Conservation (phyloP, 495 filamentous ascomycete genomes). For the Podospora pseudocomata region DNA sequence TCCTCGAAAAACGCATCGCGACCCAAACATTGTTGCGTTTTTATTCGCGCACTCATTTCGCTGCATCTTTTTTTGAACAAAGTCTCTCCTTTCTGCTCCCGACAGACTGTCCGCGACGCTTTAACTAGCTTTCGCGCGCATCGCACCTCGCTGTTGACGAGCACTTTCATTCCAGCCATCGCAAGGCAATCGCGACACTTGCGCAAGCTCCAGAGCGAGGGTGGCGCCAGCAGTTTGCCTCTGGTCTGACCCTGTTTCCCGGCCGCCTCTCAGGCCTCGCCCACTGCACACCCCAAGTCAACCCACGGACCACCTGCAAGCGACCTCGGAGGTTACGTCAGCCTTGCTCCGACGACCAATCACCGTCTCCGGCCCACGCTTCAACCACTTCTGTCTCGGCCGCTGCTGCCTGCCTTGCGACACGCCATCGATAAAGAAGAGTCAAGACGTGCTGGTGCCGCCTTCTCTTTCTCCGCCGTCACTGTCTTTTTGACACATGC, state of each 20-base stretch:
- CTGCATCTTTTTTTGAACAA: not conserved
- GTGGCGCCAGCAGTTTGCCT: constrained; percentile 22
- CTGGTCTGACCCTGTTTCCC: constrained; percentile 15
- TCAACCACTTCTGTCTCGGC: constrained; percentile 10
- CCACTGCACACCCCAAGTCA: constrained; percentile 15
- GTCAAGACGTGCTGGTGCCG: constrained; percentile 18
- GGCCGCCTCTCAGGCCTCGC: constrained; percentile 1
- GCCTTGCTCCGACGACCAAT: constrained; percentile 30
- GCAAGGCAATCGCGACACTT: constrained; percentile 17
- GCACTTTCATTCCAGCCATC: not conserved
- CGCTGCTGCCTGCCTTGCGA: constrained; percentile 28
- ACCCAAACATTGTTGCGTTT: constrained; percentile 19
- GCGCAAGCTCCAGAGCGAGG: constrained; percentile 8
- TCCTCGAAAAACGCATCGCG: constrained; percentile 24
- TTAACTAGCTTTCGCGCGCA: constrained; percentile 39
- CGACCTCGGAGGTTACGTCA: constrained; percentile 37
- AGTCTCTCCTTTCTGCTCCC: not conserved
- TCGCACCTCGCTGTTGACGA: constrained; percentile 16
- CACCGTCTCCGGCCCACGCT: not conserved
- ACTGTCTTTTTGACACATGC: constrained; percentile 11
- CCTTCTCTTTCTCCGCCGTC: constrained; percentile 21
- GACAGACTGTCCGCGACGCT: constrained; percentile 30
- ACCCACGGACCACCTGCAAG: constrained; percentile 30
- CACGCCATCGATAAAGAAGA: constrained; percentile 15
- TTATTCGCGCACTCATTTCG: constrained; percentile 18